Evolutionary conservation across 495 filamentous ascomycete species (phyloP), one percentile per base, ranked within the genome.

Genomic region (Parathielavia appendiculata): DNA sequence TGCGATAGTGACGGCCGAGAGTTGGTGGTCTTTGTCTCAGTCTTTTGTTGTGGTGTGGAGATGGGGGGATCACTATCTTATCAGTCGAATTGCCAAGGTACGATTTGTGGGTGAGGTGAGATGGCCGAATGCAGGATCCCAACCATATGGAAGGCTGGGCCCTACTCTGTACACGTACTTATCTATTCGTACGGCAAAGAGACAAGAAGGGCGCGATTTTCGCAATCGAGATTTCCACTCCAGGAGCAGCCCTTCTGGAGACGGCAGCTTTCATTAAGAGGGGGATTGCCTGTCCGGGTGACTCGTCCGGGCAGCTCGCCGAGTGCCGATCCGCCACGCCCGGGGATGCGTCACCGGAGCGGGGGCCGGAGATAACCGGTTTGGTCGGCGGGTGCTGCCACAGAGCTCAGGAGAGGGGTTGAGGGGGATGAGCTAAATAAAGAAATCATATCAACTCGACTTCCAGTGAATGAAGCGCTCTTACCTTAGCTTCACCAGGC

Each of bases 271-370:
- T 46, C 38, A 9, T 16, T 43, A 17, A 43, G n/a, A 43, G n/a
- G n/a, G 40, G n/a, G 1, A 43, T 43, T 17, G 17, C 0, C 47
- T 14, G 11, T 9, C 7, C 47, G 7, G 20, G 14, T 54, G 52
- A 54, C 23, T 54, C 52, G 12, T 45, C 30, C 13, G 52, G 22
- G 26, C 2, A n/a, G 52, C 17, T 55, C 41, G 41, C 52, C 52
- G 47, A 32, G 26, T 38, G 13, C 38, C 7, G 38, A 20, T 19
- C 45, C 16, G 39, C 39, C 22, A 44, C 11, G 26, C 34, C 4
- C 46, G 23, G 46, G 46, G 13, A 34, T 6, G 46, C 16, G 5
- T 13, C 13, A 14, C 13, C 5, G 41, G 4, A 49, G 14, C 22
- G 46, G 46, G 14, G 16, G 26, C 14, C 14, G 23, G 23, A 32